Evolutionary conservation across 169 alveolate genomes (phyloP), one percentile per base, ranked within the genome.

Genomic region (Perkinsus olseni): DNA sequence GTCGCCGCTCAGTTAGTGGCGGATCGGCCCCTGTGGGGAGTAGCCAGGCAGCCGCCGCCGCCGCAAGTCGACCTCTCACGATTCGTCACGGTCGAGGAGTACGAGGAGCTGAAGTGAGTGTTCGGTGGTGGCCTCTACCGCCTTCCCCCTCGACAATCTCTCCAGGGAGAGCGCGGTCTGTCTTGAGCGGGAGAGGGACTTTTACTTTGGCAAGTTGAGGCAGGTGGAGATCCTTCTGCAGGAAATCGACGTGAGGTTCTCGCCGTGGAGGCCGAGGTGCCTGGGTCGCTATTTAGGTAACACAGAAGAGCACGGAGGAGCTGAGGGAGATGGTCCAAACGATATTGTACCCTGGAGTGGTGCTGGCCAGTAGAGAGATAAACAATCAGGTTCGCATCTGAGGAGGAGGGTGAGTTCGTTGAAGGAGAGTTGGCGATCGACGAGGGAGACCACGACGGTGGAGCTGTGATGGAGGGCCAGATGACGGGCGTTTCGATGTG

Each of bases 121-220:
- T 51, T 92, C 34, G 82, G 34, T 24, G 82, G 36, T 40, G 50
- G 11, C 50, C 50, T 3, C 21, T 40, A 24, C 31, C 36, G 82
- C 36, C 17, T 45, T 45, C 62, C 24, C 62, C 24, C 6, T 6
- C 62, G 62, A 17, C 62, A 45, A 10, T 45, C 24, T 6, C 6
- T 45, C 24, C 17, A 62, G 82, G 82, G 82, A 62, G 82, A 62
- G 82, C 17, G 82, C 82, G 1, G 36, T 62, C 31, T 62, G 82
- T 24, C 17, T 62, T 4, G 82, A 62, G 39, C 50, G 92, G 36
- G 95, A 94, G 93, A 92, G 94, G 40, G 95, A 94, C 74, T 94
- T 94, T 91, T 94, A 94, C 50, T 94, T 91, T 50, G 74, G 91
- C 39, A 94, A 94, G 93, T 93, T 94, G 38, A 92, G 95, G 92